phyloP scores from a whole-genome alignment of 1,284 basidiomycete species.

The Pyrrhoderma lamaoense region DNA sequence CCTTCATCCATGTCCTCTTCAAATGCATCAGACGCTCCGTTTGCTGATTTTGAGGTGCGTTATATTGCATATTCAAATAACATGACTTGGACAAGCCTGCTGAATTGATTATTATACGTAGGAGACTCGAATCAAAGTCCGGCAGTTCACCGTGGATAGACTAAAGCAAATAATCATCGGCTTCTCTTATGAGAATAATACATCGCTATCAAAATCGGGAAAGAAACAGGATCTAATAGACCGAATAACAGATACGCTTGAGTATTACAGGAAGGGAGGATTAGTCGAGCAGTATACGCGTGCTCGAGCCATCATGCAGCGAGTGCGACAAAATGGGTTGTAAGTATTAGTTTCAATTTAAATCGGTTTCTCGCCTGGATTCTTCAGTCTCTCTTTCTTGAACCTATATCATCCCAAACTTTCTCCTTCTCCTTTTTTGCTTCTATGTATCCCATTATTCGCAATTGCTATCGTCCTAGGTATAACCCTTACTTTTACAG shows the following conservation, averaged over 20 bases:
- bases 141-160: constrained; percentile 64
- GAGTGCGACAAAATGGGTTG: constrained; percentile 53
- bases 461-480: not conserved
- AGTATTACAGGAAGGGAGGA: constrained; percentile 48
- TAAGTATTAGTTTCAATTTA: constrained; percentile 34
- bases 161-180: constrained; percentile 69
- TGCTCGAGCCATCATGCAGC: constrained; percentile 53
- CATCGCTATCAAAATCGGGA: constrained; percentile 64
- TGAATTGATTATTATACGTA: too few relatives aligned
- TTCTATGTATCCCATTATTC: not conserved
- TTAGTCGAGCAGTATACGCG: constrained; percentile 57
- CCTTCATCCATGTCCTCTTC: constrained; percentile 33
- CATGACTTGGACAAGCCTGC: too few relatives aligned
- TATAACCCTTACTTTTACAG: not conserved
- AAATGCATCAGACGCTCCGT: constrained; percentile 18
- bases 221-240: constrained; percentile 82
- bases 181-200: constrained; percentile 67
- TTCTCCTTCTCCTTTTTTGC: not conserved
- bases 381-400: not conserved
- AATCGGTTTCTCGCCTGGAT: not conserved
- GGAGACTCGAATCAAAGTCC: constrained; percentile 41
- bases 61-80: too few relatives aligned
- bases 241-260: constrained; percentile 49
- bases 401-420: not conserved
- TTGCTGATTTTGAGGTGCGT: constrained; percentile 32